These are phyloP conservation scores for Taphrina pruni DNA, from an alignment of 1,139 yeast species.

Conservation along the genomic window DNA sequence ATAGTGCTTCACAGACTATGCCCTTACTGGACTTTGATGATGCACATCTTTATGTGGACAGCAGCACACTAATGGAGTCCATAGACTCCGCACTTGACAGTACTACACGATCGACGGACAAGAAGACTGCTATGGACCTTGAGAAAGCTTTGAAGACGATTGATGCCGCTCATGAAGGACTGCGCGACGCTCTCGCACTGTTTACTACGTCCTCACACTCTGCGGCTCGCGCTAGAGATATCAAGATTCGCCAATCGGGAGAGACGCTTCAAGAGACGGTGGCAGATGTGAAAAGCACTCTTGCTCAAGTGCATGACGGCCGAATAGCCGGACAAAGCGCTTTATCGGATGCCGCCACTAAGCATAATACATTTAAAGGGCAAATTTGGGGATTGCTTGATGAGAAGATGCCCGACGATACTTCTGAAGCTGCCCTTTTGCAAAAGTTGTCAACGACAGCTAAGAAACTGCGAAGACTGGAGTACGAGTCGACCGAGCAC, in stretches of 20 bases:
- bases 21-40: conserved; percentile 31
- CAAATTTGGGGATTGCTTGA: conserved; percentile 12
- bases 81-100: conserved; percentile 1
- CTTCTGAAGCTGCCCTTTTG: conserved; percentile 2
- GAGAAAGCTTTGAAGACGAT: conserved; percentile 1
- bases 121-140: neutral
- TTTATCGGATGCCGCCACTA: neutral
- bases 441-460: neutral
- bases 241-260: neutral
- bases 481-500: neutral
- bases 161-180: neutral
- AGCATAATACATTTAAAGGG: neutral
- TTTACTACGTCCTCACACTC: neutral
- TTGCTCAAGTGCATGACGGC: no score
- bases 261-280: neutral
- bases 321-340: no score
- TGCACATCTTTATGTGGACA: conserved; percentile 35
- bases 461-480: neutral
- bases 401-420: conserved; percentile 10
- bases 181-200: neutral
- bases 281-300: conserved; percentile 7
- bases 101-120: neutral
- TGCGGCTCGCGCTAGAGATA: conserved; percentile 1
- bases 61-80: conserved; percentile 4
- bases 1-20: conserved; percentile 14